These are phyloP conservation scores for Polyporus arcularius DNA, from an alignment of 768 basidiomycete species.

Conservation along the genomic window DNA sequence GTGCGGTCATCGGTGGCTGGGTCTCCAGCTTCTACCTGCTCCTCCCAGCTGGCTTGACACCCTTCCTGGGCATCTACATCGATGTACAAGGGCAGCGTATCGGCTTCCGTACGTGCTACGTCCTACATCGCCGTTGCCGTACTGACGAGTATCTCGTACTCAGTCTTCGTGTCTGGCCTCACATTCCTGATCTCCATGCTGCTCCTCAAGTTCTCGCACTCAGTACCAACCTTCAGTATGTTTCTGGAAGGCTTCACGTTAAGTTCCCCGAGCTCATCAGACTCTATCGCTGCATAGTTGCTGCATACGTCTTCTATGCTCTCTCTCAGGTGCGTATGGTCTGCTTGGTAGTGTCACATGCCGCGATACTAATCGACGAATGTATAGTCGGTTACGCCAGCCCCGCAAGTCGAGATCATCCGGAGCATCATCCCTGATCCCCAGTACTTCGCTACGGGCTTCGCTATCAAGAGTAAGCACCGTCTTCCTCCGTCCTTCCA, in stretches of 20 bases:
- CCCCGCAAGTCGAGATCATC: constrained; percentile 40
- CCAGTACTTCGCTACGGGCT: constrained; percentile 42
- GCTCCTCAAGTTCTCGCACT: constrained; percentile 40
- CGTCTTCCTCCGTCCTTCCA: not conserved
- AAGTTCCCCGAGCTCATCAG: not conserved
- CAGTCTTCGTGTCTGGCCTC: constrained; percentile 42
- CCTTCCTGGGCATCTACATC: constrained; percentile 43
- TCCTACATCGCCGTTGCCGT: no score
- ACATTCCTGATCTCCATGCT: constrained; percentile 45
- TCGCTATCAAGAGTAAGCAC: constrained; percentile 42
- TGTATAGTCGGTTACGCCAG: constrained; percentile 34
- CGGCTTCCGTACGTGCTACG: constrained; percentile 35
- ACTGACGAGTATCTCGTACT: not conserved
- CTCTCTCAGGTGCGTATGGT: constrained; percentile 35
- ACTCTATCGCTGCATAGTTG: constrained; percentile 26
- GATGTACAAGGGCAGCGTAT: constrained; percentile 42
- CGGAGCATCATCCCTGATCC: constrained; percentile 44
- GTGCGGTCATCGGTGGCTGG: constrained; percentile 47
- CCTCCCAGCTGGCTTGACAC: constrained; percentile 41
- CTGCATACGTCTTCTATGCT: constrained; percentile 45
- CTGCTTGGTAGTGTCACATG: not conserved
- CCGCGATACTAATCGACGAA: not conserved
- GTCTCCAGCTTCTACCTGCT: constrained; percentile 45
- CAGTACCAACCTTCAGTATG: constrained; percentile 40
- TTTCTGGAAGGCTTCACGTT: not conserved